A percentile compares a stretch with the other conserved stretches of the same genome.
phyloP scores from a whole-genome alignment of 306 rosid genomes.

The Vicia villosa region DNA sequence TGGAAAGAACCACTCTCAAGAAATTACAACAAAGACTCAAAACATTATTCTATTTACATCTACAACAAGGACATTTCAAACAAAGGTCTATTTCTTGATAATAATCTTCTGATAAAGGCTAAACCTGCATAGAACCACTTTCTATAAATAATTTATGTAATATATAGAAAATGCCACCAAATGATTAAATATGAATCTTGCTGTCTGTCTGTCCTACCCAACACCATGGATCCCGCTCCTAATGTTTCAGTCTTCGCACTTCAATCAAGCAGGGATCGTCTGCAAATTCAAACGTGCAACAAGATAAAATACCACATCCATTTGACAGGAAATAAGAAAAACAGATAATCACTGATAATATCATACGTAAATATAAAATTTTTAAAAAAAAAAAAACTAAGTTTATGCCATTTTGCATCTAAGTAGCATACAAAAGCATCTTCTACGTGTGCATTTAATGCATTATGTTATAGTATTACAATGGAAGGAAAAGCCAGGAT shows the following conservation, averaged over 20 bases:
- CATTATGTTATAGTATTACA: constrained; percentile 5
- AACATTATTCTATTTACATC: constrained; percentile 37
- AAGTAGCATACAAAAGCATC: constrained; percentile 18
- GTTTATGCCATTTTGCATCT: too few species aligned
- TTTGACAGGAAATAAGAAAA: neutral
- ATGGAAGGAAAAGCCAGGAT: neutral
- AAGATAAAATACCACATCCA: constrained; percentile 1
- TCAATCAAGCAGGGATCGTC: constrained; percentile 53
- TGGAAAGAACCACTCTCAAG: constrained; percentile 31
- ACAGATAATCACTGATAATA: constrained; percentile 15
- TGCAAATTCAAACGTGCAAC: constrained; percentile 39
- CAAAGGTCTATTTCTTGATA: constrained; percentile 28
- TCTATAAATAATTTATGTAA: constrained; percentile 28
- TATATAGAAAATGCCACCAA: constrained; percentile 24
- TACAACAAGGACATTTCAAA: constrained; percentile 19
- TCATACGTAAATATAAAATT: too few species aligned
- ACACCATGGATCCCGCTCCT: constrained; percentile 28
- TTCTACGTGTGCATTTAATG: neutral
- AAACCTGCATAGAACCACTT: constrained; percentile 37
- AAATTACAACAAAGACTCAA: constrained; percentile 31
- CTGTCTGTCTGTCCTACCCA: constrained; percentile 31
- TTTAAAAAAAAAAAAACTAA: too few species aligned
- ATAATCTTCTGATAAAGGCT: constrained; percentile 29
- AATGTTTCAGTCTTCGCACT: constrained; percentile 33
- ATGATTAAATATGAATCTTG: constrained; percentile 32